These are phyloP conservation scores for Geum urbanum DNA, from an alignment of 306 rosid species.

Conservation along the genomic window DNA sequence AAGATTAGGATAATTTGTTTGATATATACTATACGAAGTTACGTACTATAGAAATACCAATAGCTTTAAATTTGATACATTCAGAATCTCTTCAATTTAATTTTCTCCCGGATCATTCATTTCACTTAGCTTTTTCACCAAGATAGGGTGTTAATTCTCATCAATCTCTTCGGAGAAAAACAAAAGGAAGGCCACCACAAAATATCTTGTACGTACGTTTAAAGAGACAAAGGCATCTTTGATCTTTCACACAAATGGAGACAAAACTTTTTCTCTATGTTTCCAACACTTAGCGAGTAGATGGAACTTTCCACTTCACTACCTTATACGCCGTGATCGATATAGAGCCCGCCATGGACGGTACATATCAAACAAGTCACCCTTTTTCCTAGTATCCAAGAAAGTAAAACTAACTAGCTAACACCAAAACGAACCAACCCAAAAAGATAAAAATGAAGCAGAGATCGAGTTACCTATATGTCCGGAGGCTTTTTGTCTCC, in stretches of 20 bases:
- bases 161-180: neutral
- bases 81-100: neutral
- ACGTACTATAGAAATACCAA: neutral
- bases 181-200: neutral
- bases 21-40: no score
- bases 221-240: conserved; percentile 7
- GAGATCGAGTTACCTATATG: no score
- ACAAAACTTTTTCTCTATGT: neutral
- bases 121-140: neutral
- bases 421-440: no score
- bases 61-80: neutral
- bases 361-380: neutral
- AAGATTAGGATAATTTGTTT: no score
- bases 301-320: conserved; percentile 4
- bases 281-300: conserved; percentile 5
- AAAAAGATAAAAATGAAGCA: no score
- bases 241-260: conserved; percentile 4
- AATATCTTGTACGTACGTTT: neutral
- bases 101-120: neutral
- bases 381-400: neutral
- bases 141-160: neutral
- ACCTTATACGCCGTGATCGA: neutral
- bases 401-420: neutral
- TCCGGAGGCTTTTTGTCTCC: no score
- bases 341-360: neutral